Evolutionary conservation across 768 basidiomycete genomes (phyloP).

Genomic region (Coprinellus aureogranulatus): DNA sequence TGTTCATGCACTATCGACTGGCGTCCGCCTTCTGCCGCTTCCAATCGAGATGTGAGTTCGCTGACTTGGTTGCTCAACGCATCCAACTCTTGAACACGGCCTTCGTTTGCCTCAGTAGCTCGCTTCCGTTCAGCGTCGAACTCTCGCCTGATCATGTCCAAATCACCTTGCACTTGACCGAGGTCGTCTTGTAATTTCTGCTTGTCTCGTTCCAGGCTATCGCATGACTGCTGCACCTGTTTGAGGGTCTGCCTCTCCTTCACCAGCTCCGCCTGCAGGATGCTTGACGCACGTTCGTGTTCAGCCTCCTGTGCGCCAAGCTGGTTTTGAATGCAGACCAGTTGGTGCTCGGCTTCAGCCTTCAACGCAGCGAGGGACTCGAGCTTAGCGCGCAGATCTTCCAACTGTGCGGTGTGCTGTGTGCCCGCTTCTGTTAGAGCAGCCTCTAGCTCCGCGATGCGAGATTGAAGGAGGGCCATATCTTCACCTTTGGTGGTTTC

Average conservation of each 20-base stretch:
- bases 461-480: background rate
- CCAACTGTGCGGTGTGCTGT: background rate
- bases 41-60: background rate
- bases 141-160: background rate
- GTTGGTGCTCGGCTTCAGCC: background rate
- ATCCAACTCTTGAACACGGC: background rate
- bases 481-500: background rate
- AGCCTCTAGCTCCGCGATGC: background rate
- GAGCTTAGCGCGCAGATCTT: background rate
- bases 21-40: background rate
- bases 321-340: background rate
- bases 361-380: background rate
- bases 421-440: background rate
- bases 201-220: background rate
- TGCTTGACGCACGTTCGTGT: background rate
- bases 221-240: conserved; percentile 1
- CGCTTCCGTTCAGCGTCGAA: background rate
- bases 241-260: conserved; percentile 1
- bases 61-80: background rate
- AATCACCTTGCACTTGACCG: background rate
- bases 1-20: background rate
- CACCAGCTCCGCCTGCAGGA: conserved; percentile 1
- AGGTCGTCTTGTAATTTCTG: background rate
- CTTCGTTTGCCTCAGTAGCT: background rate
- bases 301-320: background rate